Evolutionary conservation across 1,139 yeast genomes (phyloP).

Genomic region (Kluyveromyces sp.): DNA sequence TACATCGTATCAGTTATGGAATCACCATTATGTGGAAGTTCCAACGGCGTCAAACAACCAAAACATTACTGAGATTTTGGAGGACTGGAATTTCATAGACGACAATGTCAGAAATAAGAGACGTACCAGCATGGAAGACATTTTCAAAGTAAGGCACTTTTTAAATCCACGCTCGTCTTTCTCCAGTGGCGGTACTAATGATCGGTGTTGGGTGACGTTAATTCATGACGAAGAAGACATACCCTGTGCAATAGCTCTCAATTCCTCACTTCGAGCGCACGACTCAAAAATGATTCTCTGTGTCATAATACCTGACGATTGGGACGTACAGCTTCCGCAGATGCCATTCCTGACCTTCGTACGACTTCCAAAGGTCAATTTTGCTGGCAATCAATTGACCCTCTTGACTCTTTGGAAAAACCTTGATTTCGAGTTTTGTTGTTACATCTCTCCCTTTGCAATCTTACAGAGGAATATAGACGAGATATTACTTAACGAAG

Average conservation of each 20-base stretch:
- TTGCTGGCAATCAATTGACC: constrained; percentile 12
- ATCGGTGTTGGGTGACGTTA: constrained; percentile 28
- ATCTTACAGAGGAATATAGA: constrained; percentile 27
- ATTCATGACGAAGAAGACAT: constrained; percentile 18
- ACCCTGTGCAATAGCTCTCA: constrained; percentile 22
- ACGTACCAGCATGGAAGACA: constrained; percentile 29
- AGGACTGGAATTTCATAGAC: constrained; percentile 11
- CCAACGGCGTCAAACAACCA: constrained; percentile 5
- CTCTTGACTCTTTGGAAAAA: constrained; percentile 16
- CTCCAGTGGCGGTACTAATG: constrained; percentile 25
- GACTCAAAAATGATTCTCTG: constrained; percentile 16
- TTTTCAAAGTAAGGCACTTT: constrained; percentile 28
- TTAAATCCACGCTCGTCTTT: constrained; percentile 32
- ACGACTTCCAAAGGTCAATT: neutral
- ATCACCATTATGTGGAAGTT: constrained; percentile 21
- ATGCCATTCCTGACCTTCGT: constrained; percentile 4
- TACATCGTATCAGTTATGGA: constrained; percentile 21
- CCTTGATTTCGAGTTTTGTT: constrained; percentile 18
- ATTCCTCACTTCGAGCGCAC: constrained; percentile 20
- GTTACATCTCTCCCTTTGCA: constrained; percentile 29
- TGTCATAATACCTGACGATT: constrained; percentile 3
- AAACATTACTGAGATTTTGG: constrained; percentile 10
- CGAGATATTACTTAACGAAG: constrained; percentile 23
- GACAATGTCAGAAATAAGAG: constrained; percentile 11
- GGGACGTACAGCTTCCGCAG: constrained; percentile 2